These are phyloP conservation scores for Melanopsichium pennsylvanicum DNA, from an alignment of 1,284 basidiomycete genomes.

Conservation along the genomic window DNA sequence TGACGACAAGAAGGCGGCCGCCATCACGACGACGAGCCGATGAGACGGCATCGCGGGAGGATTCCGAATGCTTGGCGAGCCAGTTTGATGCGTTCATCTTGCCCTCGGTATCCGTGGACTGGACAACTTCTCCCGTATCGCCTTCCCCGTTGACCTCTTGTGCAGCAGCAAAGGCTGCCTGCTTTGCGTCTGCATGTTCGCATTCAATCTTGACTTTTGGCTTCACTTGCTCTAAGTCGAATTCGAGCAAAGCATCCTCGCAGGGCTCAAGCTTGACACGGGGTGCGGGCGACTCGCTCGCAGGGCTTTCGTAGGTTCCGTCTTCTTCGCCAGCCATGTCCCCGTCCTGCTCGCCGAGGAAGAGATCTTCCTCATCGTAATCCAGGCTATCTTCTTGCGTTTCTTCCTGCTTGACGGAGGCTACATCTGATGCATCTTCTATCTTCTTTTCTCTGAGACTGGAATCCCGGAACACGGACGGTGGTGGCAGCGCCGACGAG, in stretches of 20 bases:
- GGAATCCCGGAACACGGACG: not conserved
- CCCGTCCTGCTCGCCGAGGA: slow-evolving; percentile 12
- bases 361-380: slow-evolving; percentile 51
- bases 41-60: slow-evolving; percentile 14
- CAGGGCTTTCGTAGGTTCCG: slow-evolving; percentile 6
- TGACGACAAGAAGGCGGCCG: slow-evolving; percentile 74
- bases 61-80: slow-evolving; percentile 37
- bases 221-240: not conserved
- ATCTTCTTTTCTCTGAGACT: slow-evolving; percentile 56
- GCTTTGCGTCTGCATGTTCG: not conserved
- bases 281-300: slow-evolving; percentile 3
- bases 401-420: slow-evolving; percentile 62
- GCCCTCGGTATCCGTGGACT: slow-evolving; percentile 2
- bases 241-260: slow-evolving; percentile 28
- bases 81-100: slow-evolving; percentile 27
- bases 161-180: not conserved
- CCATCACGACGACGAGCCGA: slow-evolving; percentile 16
- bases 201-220: not conserved
- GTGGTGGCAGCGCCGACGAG: slow-evolving; percentile 3
- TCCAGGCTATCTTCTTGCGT: slow-evolving; percentile 42
- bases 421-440: slow-evolving; percentile 59
- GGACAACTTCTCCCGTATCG: not conserved
- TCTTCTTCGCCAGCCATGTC: slow-evolving; percentile 25
- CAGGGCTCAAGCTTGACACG: slow-evolving; percentile 30
- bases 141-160: slow-evolving; percentile 15